Conservation (phyloP, 257 asterid species). For the Agastache rugosa region DNA sequence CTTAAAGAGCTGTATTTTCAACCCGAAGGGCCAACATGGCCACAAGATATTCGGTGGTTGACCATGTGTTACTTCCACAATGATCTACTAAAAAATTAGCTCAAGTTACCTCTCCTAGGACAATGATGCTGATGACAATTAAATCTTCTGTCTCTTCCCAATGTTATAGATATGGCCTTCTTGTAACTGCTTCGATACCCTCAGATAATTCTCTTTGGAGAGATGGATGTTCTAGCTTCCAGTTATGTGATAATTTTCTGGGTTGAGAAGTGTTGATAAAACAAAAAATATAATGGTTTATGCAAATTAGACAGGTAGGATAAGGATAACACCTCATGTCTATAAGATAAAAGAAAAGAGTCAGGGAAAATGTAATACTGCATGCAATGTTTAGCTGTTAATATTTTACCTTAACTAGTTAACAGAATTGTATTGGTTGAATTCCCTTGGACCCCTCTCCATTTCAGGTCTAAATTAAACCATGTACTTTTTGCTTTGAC, state of each 20-base stretch:
- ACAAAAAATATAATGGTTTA: background rate
- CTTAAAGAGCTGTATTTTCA: constrained; percentile 4
- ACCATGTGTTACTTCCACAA: constrained; percentile 8
- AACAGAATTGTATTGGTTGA: constrained; percentile 20
- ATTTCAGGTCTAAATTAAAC: constrained; percentile 5
- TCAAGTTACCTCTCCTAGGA: constrained; percentile 2
- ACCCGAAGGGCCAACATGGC: constrained; percentile 19
- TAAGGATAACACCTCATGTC: background rate
- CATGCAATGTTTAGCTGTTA: background rate
- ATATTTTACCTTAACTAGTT: background rate
- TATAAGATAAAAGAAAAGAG: background rate
- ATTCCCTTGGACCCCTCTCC: constrained; percentile 22
- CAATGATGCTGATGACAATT: constrained; percentile 17
- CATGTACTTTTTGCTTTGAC: background rate
- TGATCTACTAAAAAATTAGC: constrained; percentile 12
- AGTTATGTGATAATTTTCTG: background rate
- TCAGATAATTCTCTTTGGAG: constrained; percentile 5
- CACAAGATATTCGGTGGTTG: constrained; percentile 18
- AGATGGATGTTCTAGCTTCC: background rate
- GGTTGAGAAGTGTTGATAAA: background rate
- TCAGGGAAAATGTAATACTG: constrained; percentile 1
- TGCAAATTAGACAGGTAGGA: constrained; percentile 20
- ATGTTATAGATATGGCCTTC: constrained; percentile 3
- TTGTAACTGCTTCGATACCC: constrained; percentile 10
- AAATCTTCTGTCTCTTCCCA: constrained; percentile 9